Base-by-base conservation (phyloP, 2,329 filamentous ascomycete genomes). In the Pestalotiopsis sp. region DNA sequence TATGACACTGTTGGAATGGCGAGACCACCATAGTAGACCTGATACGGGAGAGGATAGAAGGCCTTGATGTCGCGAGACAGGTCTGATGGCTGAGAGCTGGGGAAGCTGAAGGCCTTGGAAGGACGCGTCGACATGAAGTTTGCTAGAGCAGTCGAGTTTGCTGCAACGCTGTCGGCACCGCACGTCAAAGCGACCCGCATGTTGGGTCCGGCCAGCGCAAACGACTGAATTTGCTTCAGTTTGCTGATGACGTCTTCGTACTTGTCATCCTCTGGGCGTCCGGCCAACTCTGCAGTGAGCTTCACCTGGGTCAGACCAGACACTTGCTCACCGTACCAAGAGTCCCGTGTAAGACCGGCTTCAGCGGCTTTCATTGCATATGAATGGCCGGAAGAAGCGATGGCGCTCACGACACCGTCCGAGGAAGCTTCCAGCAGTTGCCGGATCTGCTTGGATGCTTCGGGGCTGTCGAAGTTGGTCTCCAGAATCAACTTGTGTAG, bases 1-100 rank as follows among this genome's bases (percentile, higher is more conserved):
- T 98, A 99, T 0, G 95, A 93, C 0, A 92, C 92, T 0, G 95
- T 97, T 6, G 93, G 91, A 14, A 97, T 82, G 20, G 94, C 92
- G 59, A 96, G 86, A 17, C 91, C 92, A 7, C 95, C 94, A 78
- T 98, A 98, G 78, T 97, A 98, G 41, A 99, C 96, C 81, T 99
- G 96, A 81, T 97, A 99, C 0, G 96, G 96, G 20, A 99, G 86
- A 27, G 95, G 92, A 81, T 97, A 98, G 81, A 98, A 97, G 0
- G 94, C 91, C 79, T 94, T 96, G 72, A 85, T 84, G 71, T 90
- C 85, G 71, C 82, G 81, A 38, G 82, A 72, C 25, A 83, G 78
- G 65, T 75, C 72, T 25, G 75, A 79, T 63, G 77, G 76, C 64
- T 71, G 76, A 55, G 68, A 74, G 70, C 69, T 72, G 14, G 81